Conservation (phyloP, 2,329 filamentous ascomycete genomes). For the Sporothrix variecibatus region DNA sequence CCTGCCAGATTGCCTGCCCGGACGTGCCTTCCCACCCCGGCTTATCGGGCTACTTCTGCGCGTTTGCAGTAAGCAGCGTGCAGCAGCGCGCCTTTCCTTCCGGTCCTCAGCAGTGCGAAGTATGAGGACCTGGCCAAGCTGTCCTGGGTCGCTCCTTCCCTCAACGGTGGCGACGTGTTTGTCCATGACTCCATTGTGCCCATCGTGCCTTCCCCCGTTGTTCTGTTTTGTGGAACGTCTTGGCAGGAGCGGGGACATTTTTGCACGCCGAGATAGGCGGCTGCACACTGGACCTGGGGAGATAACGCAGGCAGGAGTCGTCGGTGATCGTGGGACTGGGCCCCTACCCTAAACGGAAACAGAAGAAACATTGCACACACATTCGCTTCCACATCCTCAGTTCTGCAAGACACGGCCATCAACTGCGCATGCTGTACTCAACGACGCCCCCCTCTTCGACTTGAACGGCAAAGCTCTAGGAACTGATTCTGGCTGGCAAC, state of each 20-base stretch:
- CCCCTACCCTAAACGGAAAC: conserved; percentile 3
- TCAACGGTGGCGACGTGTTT: neutral
- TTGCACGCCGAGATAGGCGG: conserved; percentile 19
- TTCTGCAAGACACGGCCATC: neutral
- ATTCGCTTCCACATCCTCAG: neutral
- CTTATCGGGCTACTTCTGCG: neutral
- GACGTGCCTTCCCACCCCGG: neutral
- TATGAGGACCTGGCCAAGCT: no score
- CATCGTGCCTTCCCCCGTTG: conserved; percentile 4
- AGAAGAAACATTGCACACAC: neutral
- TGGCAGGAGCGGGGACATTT: neutral
- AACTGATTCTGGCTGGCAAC: no score
- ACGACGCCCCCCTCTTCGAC: neutral
- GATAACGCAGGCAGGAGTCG: neutral
- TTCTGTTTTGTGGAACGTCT: neutral
- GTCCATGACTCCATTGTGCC: neutral
- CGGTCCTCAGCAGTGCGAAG: neutral
- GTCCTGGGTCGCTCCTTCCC: neutral
- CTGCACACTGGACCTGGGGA: neutral
- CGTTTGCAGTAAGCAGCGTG: neutral
- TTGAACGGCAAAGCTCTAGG: no score
- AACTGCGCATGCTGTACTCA: neutral
- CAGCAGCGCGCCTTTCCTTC: neutral
- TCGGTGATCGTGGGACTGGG: conserved; percentile 1
- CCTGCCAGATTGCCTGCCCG: neutral